Evolutionary conservation across 2,329 filamentous ascomycete genomes (phyloP), one percentile per base, ranked within the genome.

Genomic region (Fusarium kyushuense): DNA sequence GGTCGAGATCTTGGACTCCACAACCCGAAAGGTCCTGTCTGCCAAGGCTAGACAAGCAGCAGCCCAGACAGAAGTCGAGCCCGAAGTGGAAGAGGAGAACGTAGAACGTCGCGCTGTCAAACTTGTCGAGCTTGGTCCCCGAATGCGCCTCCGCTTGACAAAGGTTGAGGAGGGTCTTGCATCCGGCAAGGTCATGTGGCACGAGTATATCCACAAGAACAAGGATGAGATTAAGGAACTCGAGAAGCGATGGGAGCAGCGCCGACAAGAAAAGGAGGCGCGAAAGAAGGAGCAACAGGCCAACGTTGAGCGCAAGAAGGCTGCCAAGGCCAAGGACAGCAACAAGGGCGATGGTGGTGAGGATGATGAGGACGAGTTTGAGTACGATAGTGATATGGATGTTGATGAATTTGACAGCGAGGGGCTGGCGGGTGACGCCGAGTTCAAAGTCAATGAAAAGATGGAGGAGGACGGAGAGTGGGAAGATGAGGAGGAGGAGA

Each of bases 81-180:
- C 84, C 64, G 82, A 81, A 35, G 77, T 82, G 55, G 82, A 84
- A 70, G 79, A 84, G 72, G 80, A 86, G 47, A 84, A 84, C 30
- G 91, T 96, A 9, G 92, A 97, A 80, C 92, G 93, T 72, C 89
- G 93, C 43, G 94, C 92, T 0, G 92, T 99, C 23, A 97, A 97
- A 77, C 84, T 99, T 9, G 90, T 97, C 5, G 96, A 99, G 80
- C 83, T 99, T 1, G 96, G 96, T 1, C 96, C 96, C 2, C 89
- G 96, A 54, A 90, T 99, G 91, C 91, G 88, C 63, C 82, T 99
- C 40, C 89, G 95, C 32, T 84, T 99, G 80, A 94, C 93, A 56
- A 99, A 99, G 82, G 94, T 99, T 6, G 96, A 99, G 76, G 96
- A 99, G 73, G 96, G 95, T 2, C 80, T 98, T 9, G 97, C 94